Evolutionary conservation across 2,329 filamentous ascomycete species (phyloP).

Genomic region (Rugonectria rugulosa): DNA sequence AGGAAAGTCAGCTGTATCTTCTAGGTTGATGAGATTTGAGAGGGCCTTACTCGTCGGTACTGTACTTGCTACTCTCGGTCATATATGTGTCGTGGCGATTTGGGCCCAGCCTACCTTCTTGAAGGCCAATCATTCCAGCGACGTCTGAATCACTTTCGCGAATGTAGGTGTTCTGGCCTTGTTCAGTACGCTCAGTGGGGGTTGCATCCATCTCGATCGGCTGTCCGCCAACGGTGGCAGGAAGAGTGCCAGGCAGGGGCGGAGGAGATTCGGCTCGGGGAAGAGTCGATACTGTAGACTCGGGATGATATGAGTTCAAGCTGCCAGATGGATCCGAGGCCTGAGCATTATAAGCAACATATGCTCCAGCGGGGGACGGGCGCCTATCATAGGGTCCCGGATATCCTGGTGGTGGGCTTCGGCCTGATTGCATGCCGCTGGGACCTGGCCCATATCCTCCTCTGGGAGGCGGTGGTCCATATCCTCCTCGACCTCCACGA

Average conservation of each 20-base stretch:
- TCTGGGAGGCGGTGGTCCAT: slow-evolving; percentile 43
- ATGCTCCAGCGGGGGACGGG: slow-evolving; percentile 47
- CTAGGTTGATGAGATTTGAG: background rate
- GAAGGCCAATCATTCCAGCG: slow-evolving; percentile 75
- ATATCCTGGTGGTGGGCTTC: slow-evolving; percentile 54
- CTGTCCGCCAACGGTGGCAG: slow-evolving; percentile 60
- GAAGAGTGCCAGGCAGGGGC: slow-evolving; percentile 59
- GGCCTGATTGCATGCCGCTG: slow-evolving; percentile 41
- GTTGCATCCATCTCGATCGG: slow-evolving; percentile 83
- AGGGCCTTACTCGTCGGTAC: slow-evolving; percentile 69
- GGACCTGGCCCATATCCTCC: slow-evolving; percentile 39
- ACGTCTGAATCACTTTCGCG: slow-evolving; percentile 76
- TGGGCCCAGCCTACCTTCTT: slow-evolving; percentile 58
- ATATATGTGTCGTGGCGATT: slow-evolving; percentile 58
- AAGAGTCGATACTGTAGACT: slow-evolving; percentile 53
- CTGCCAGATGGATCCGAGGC: slow-evolving; percentile 44
- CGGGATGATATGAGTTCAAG: slow-evolving; percentile 51
- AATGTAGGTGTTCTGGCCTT: slow-evolving; percentile 56
- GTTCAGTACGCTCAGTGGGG: slow-evolving; percentile 52
- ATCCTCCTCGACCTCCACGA: slow-evolving; percentile 45
- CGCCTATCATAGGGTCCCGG: slow-evolving; percentile 49
- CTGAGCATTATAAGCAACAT: slow-evolving; percentile 48
- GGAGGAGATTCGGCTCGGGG: slow-evolving; percentile 71
- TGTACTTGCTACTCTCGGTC: slow-evolving; percentile 77
- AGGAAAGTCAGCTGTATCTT: slow-evolving; percentile 6